A percentile compares a stretch with the other conserved stretches of the same genome.
Conservation (phyloP, 306 rosid species). For the Cucumis hystrix region DNA sequence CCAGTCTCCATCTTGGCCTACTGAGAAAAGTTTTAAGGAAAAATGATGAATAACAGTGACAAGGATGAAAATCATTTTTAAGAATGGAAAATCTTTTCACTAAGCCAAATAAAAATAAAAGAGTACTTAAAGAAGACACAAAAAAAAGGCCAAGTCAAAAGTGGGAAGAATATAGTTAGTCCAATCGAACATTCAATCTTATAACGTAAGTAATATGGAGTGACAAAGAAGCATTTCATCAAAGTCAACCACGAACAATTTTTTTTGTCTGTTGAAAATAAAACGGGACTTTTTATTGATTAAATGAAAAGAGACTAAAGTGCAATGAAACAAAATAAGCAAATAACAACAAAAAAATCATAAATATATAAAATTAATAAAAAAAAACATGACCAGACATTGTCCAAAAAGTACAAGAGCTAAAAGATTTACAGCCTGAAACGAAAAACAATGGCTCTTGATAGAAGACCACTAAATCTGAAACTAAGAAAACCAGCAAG, state of each 20-base stretch:
- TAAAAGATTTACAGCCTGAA: too few species aligned
- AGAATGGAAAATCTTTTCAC: neutral
- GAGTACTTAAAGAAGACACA: neutral
- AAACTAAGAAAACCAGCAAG: too few species aligned
- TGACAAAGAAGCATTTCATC: neutral
- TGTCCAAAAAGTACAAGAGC: too few species aligned
- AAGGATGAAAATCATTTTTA: neutral
- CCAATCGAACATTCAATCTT: neutral
- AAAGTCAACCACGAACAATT: neutral
- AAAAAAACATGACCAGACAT: too few species aligned
- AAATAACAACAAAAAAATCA: too few species aligned
- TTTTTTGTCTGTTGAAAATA: too few species aligned
- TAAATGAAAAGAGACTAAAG: too few species aligned
- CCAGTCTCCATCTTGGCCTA: slow-evolving; percentile 86
- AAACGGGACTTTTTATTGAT: too few species aligned
- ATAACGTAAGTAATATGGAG: neutral
- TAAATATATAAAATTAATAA: too few species aligned
- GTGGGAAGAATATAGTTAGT: neutral
- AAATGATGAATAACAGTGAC: neutral
- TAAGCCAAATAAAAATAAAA: neutral
- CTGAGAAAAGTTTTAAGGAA: slow-evolving; percentile 26
- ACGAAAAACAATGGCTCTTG: too few species aligned
- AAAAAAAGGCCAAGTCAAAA: neutral
- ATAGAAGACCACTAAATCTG: too few species aligned
- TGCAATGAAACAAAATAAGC: too few species aligned